Evolutionary conservation across 805 yeast species (phyloP), one percentile per base, ranked within the genome.

Genomic region (Lachancea sp.): DNA sequence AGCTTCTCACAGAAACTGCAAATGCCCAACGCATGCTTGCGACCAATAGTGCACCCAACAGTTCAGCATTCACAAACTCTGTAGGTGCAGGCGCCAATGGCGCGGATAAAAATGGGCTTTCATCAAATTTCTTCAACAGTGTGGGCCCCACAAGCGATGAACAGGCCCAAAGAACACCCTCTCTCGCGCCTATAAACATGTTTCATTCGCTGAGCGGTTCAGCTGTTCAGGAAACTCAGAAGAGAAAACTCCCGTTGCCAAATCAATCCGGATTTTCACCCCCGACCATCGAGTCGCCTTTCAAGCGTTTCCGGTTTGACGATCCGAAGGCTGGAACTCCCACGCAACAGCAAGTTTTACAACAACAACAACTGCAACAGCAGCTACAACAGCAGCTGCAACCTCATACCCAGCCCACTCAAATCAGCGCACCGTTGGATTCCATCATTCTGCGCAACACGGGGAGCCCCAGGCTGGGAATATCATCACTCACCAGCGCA

Each of bases 1-100:
- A 53, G 13, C 49, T 59, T 46, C 55, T 65, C 36, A 50, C 55
- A 25, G 62, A 63, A 44, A 53, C 62, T 30, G 46, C 60, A 37
- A 54, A 55, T 25, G 32, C 52, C 22, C 66, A 62, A 35, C 51
- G 55, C 22, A 59, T 57, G 42, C 19, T 50, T 17, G n/a, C 18
- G 3, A 49, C 57, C 7, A 25, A 10, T 4, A 35, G n/a, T 15
- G n/a, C 30, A 2, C 37, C 20, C n/a, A 42, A 36, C 20, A 31
- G 38, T n/a, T 15, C 35, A 11, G 15, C n/a, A 12, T 30, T 39
- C 29, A 12, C 43, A 10, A 27, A 26, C 19, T 20, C 27, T 2
- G 12, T 26, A 6, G 40, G 33, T 17, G 29, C 17, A 11, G 19
- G 37, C 6, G 9, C 31, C 16, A 55, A 57, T 9, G 37, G 56